Percentiles rank a stretch among this genome's conserved stretches.
These are phyloP conservation scores for Polygonum maritimum DNA, from an alignment of 148 eudicot genomes.

Conservation along the genomic window DNA sequence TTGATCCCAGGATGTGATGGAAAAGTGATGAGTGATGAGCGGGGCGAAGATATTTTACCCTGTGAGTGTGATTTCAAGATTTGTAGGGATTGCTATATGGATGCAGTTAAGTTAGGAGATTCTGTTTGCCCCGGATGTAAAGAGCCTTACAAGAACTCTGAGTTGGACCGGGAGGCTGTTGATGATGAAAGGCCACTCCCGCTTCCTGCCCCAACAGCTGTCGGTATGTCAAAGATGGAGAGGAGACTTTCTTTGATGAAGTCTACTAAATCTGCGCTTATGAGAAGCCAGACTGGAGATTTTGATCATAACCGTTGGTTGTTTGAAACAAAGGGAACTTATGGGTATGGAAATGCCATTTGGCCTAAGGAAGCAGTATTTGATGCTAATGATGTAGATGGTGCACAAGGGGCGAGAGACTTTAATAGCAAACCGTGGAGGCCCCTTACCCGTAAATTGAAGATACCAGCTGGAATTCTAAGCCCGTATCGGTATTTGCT, in stretches of 20 bases:
- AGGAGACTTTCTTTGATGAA: slow-evolving; percentile 73
- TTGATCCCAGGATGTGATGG: slow-evolving; percentile 76
- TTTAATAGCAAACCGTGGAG: slow-evolving; percentile 79
- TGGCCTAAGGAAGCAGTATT: slow-evolving; percentile 79
- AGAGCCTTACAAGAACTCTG: slow-evolving; percentile 59
- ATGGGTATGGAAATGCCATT: slow-evolving; percentile 91
- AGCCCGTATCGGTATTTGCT: slow-evolving; percentile 69
- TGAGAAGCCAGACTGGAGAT: slow-evolving; percentile 82
- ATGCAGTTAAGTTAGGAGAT: slow-evolving; percentile 58
- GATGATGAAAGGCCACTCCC: slow-evolving; percentile 35
- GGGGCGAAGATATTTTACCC: slow-evolving; percentile 71
- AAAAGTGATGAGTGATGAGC: slow-evolving; percentile 78
- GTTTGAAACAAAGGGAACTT: slow-evolving; percentile 78
- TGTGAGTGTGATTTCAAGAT: slow-evolving; percentile 89
- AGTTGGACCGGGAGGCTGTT: slow-evolving; percentile 33
- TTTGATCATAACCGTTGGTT: slow-evolving; percentile 88
- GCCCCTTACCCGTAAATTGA: slow-evolving; percentile 79
- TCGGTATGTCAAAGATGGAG: slow-evolving; percentile 64
- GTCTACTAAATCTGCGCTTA: slow-evolving; percentile 47
- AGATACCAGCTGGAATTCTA: slow-evolving; percentile 75
- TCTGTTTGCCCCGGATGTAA: slow-evolving; percentile 75
- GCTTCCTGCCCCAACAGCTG: slow-evolving; percentile 31
- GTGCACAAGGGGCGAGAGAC: slow-evolving; percentile 42
- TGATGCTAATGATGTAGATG: slow-evolving; percentile 32
- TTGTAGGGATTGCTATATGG: slow-evolving; percentile 74